Base-by-base conservation (phyloP, 2,329 filamentous ascomycete genomes). In the Cadophora sp. region DNA sequence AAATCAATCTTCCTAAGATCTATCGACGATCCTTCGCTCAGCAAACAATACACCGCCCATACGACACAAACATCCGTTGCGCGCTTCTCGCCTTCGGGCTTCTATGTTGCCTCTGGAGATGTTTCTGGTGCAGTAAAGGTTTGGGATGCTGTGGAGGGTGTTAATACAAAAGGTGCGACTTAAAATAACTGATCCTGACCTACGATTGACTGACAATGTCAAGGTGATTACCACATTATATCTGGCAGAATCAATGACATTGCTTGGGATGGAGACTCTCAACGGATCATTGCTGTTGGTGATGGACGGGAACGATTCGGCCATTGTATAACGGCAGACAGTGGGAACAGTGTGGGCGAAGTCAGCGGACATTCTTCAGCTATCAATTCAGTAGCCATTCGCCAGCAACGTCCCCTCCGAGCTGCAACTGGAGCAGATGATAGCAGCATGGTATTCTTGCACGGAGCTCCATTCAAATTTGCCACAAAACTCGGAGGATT, bases 1-100 rank as follows among this genome's bases (percentile, higher is more conserved):
- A 98, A 98, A 85, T 98, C 95, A 70, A 91, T 99, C 81, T 98
- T 97, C 82, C 86, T 99, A 59, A 93, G 96, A 75, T 94, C 91
- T 71, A 97, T 99, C 83, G 95, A 99, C 82, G 84, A 96, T 79
- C 95, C 95, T 63, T 86, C 92, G 73, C 81, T 91, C 71, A 90
- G 90, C 80, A 94, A 92, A 78, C 94, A 99, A 81, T 99, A 98
- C 82, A 97, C 91, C 16, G 91, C 92, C 75, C 96, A 99, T 83
- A 97, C 93, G 58, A 86, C 92, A 56, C 86, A 91, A 71, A 97
- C 96, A 1, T 97, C 94, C 3, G 93, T 98, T 71, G 96, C 96
- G 56, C 92, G 94, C 65, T 98, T 99, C 83, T 89, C 95, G 2
- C 96, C 96, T 6, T 97, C 92, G 58, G 94, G 95, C 70, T 98